These are phyloP conservation scores for Nidula niveotomentosa DNA, from an alignment of 1,284 basidiomycete genomes.

Conservation along the genomic window DNA sequence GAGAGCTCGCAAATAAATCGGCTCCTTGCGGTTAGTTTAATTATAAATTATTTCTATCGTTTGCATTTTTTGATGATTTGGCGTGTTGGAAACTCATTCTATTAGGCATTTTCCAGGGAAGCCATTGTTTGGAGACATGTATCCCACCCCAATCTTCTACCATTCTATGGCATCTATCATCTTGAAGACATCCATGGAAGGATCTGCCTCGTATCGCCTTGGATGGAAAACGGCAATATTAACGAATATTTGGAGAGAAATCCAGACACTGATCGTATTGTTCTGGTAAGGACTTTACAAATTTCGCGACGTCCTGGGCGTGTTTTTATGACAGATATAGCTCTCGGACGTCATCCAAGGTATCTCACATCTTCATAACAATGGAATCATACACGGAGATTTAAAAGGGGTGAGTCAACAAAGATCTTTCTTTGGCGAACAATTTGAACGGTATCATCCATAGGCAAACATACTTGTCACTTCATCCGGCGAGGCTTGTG, in stretches of 20 bases:
- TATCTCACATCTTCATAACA: conserved; percentile 15
- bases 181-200: conserved; percentile 8
- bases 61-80: conserved; percentile 5
- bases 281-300: conserved; percentile 5
- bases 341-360: conserved; percentile 14
- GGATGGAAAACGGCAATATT: conserved; percentile 22
- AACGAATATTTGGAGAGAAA: conserved; percentile 12
- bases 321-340: not conserved
- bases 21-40: conserved; percentile 13
- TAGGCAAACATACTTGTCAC: conserved; percentile 27
- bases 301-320: not conserved
- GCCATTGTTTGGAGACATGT: conserved; percentile 24
- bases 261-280: conserved; percentile 9
- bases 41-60: not conserved
- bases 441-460: not conserved
- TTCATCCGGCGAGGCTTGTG: conserved; percentile 17
- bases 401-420: conserved; percentile 18
- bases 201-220: conserved; percentile 22
- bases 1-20: conserved; percentile 10
- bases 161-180: conserved; percentile 22
- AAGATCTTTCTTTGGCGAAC: not conserved
- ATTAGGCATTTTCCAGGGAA: conserved; percentile 18
- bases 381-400: conserved; percentile 19
- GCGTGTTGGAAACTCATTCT: not conserved
- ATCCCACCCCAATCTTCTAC: conserved; percentile 22